Evolutionary conservation across 257 asterid species (phyloP), one percentile per base, ranked within the genome.

Genomic region (Rubia yunnanensis): DNA sequence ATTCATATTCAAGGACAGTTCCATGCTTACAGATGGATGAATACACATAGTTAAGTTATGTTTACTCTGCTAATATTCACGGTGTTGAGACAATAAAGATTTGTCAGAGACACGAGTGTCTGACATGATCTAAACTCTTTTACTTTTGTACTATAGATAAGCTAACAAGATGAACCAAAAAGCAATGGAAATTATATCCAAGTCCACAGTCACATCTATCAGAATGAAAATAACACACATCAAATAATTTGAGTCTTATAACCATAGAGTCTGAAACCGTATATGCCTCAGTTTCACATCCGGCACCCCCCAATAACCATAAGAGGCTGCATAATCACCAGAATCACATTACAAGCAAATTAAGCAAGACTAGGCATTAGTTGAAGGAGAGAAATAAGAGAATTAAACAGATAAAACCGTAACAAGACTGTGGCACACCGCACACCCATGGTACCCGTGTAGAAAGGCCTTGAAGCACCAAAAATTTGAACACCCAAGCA

Each of bases 231-330:
- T 2, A 4, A 39, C 18, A 32, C 5, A 22, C 48, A 57, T 17
- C n/a, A 49, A 9, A n/a, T n/a, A 20, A 53, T 23, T 34, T 32
- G 72, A 73, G 67, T 66, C 99, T 88, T 85, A 94, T 97, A 52
- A 80, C 73, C 85, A 94, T 86, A 46, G 84, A 63, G 74, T 94
- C 99, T 3, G 96, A 95, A 74, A 94, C 72, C 5, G 91, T 92
- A 72, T 82, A 90, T 18, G 99, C 99, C 70, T 88, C 97, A 23
- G 92, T 79, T 84, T 94, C 99, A 58, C 92, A 79, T 23, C 94
- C 99, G 80, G 88, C 96, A 20, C 80, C 86, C 85, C 88, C 95
- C 88, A 62, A 54, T 26, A 44, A 28, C 14, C 5, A 24, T 30
- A 34, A 18, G 10, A 13, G 50, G 6, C 48, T 18, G 14, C 32